Conservation (phyloP, 2,329 filamentous ascomycete genomes). For the Fusarium redolens region DNA sequence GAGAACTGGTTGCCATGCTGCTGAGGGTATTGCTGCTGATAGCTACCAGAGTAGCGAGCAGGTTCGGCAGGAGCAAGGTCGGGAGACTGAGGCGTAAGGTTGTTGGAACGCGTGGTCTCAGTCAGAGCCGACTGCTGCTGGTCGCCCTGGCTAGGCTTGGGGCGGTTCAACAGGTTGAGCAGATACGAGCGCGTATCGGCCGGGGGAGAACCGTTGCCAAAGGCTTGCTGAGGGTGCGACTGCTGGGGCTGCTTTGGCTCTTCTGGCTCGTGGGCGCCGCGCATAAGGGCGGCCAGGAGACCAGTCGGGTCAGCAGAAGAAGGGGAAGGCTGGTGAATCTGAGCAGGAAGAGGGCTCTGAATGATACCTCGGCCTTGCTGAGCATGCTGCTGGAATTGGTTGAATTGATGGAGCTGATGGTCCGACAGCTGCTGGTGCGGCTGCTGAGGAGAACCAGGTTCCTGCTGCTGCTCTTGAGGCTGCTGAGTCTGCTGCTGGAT, state of each 20-base stretch:
- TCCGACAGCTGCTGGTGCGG: conserved; percentile 42
- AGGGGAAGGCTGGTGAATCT: conserved; percentile 68
- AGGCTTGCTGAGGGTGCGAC: conserved; percentile 48
- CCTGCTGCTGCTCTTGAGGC: conserved; percentile 31
- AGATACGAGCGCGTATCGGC: conserved; percentile 86
- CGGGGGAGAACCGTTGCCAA: conserved; percentile 63
- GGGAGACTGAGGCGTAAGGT: conserved; percentile 59
- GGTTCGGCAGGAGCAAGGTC: conserved; percentile 46
- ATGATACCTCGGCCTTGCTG: conserved; percentile 35
- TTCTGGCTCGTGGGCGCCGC: conserved; percentile 64
- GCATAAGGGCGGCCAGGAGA: conserved; percentile 70
- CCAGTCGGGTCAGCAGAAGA: conserved; percentile 67
- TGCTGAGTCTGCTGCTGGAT: conserved; percentile 32
- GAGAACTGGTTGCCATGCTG: conserved; percentile 39
- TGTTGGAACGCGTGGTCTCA: conserved; percentile 57
- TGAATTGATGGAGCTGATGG: conserved; percentile 45
- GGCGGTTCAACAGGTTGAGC: conserved; percentile 84
- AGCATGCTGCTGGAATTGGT: conserved; percentile 45
- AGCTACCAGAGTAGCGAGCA: conserved; percentile 46
- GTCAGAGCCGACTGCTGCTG: conserved; percentile 52
- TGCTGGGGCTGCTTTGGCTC: conserved; percentile 48
- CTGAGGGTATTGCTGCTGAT: conserved; percentile 44
- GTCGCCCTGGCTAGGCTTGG: conserved; percentile 73
- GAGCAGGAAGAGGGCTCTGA: conserved; percentile 48
- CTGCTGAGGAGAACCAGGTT: conserved; percentile 34